phyloP scores from a whole-genome alignment of 2,329 filamentous ascomycete species.

The Microdochium bolleyi region DNA sequence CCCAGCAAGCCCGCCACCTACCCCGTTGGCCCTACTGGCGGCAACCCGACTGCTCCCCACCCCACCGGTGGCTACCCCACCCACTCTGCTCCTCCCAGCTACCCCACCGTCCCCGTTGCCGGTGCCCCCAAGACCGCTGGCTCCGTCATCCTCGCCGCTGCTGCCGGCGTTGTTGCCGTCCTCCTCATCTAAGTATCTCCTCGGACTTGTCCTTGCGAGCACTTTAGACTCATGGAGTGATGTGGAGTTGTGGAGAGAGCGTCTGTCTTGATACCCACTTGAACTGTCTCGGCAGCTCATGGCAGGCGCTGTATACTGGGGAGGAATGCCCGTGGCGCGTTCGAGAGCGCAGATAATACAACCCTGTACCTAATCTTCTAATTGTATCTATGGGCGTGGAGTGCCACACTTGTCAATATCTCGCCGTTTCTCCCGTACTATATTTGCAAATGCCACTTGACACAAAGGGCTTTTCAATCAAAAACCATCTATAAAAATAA shows the following conservation, averaged over 20 bases:
- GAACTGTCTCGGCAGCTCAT: slow-evolving; percentile 3
- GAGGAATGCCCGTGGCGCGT: not conserved
- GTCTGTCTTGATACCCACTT: not conserved
- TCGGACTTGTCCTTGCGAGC: slow-evolving; percentile 13
- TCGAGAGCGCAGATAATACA: slow-evolving; percentile 18
- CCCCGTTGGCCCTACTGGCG: slow-evolving; percentile 28
- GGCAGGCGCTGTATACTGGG: slow-evolving; percentile 15
- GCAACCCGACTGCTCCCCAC: slow-evolving; percentile 13
- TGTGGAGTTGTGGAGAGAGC: not conserved
- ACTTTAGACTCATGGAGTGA: not conserved
- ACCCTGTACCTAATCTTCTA: slow-evolving; percentile 39
- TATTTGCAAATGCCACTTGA: not conserved
- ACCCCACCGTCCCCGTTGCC: slow-evolving; percentile 32
- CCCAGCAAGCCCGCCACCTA: slow-evolving; percentile 21
- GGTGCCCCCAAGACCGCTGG: slow-evolving; percentile 45
- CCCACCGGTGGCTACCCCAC: slow-evolving; percentile 19
- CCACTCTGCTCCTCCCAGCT: slow-evolving; percentile 4
- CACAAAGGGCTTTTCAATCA: not conserved
- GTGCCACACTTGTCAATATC: slow-evolving; percentile 1
- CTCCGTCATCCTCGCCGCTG: slow-evolving; percentile 46
- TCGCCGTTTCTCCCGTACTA: not conserved
- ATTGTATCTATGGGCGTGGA: slow-evolving; percentile 21
- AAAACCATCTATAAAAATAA: not conserved
- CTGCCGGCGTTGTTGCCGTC: slow-evolving; percentile 45
- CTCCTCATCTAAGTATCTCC: slow-evolving; percentile 40